Percentiles rank a stretch among this genome's conserved stretches.
phyloP scores from a whole-genome alignment of 169 alveolate genomes.

The Theileria annulata region DNA sequence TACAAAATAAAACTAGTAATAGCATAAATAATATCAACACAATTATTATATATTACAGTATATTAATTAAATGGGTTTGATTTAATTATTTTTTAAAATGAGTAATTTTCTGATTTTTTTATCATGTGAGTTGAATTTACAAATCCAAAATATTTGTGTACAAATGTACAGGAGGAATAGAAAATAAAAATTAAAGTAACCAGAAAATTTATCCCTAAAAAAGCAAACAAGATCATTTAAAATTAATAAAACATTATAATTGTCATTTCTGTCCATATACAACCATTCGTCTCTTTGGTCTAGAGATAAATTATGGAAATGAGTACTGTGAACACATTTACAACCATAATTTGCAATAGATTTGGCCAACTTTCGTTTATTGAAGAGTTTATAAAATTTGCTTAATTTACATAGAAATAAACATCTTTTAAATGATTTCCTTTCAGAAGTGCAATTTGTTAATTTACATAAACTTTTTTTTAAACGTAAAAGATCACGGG shows the following conservation, averaged over 20 bases:
- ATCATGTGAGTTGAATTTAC: conserved; percentile 3
- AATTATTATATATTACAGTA: no score
- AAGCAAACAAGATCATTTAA: neutral
- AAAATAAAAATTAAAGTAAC: neutral
- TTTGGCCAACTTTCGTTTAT: conserved; percentile 6
- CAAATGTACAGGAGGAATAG: neutral
- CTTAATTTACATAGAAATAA: conserved; percentile 24
- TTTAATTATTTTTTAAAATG: neutral
- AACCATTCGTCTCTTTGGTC: conserved; percentile 18
- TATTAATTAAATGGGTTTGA: no score
- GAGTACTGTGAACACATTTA: neutral
- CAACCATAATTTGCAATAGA: conserved; percentile 42
- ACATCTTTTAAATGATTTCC: neutral
- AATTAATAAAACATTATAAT: neutral
- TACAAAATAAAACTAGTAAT: neutral
- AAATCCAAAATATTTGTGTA: conserved; percentile 16
- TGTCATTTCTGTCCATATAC: neutral
- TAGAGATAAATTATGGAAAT: neutral
- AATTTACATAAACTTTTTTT: conserved; percentile 2
- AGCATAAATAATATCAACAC: neutral
- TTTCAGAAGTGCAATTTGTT: neutral
- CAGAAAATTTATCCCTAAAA: neutral
- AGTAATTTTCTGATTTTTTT: neutral
- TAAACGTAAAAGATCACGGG: neutral
- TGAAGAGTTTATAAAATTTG: conserved; percentile 2